Conservation (phyloP, 345 rosid species). For the Linum usitatissimum region DNA sequence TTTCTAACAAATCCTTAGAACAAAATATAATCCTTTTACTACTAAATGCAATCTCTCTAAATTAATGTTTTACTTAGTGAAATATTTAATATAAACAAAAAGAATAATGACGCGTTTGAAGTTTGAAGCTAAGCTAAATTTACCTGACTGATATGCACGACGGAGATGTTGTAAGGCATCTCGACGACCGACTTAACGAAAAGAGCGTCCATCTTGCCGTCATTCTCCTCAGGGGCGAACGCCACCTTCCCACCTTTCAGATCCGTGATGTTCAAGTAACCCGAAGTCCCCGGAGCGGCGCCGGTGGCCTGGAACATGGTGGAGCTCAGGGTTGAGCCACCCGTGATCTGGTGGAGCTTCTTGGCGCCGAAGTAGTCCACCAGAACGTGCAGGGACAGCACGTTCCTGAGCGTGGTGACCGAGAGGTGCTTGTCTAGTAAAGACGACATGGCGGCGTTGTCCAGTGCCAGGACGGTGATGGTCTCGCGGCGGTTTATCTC, state of each 20-base stretch:
- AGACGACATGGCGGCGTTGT: constrained; percentile 25
- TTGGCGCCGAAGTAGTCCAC: constrained; percentile 25
- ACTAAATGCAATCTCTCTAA: too few relatives aligned
- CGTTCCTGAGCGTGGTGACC: constrained; percentile 18
- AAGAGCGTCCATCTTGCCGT: constrained; percentile 17
- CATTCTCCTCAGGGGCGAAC: constrained; percentile 16
- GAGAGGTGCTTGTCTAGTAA: constrained; percentile 12
- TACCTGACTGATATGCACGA: constrained; percentile 23
- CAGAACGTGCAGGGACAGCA: constrained; percentile 22
- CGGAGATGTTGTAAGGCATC: constrained; percentile 23
- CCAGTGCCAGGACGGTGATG: constrained; percentile 23
- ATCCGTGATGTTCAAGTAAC: constrained; percentile 22
- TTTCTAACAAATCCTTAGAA: too few relatives aligned
- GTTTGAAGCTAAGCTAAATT: not conserved
- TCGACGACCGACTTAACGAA: constrained; percentile 21
- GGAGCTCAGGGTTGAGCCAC: constrained; percentile 15
- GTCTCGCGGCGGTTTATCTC: constrained; percentile 28
- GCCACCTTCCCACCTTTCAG: constrained; percentile 21
- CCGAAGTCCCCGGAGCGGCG: constrained; percentile 18
- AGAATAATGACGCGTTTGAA: not conserved
- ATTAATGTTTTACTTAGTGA: too few relatives aligned
- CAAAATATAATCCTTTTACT: too few relatives aligned
- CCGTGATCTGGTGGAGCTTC: constrained; percentile 23
- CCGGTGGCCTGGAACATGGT: constrained; percentile 30
- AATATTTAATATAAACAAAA: too few relatives aligned